Evolutionary conservation across 805 yeast species (phyloP).

Genomic region (Saccharomycopsis synnaedendra): DNA sequence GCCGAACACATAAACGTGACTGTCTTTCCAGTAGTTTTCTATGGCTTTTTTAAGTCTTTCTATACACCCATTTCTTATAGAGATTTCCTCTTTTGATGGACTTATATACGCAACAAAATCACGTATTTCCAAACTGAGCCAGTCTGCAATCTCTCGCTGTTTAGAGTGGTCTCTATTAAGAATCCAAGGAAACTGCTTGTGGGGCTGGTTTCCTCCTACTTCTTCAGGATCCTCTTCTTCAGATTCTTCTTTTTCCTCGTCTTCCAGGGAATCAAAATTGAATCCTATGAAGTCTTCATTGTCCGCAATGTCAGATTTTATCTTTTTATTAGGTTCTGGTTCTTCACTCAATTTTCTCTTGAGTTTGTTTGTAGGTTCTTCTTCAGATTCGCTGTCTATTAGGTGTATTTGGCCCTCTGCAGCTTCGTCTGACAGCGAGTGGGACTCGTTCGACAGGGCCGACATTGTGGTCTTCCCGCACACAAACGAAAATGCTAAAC

Average conservation of each 20-base stretch:
- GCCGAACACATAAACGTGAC: constrained; percentile 81
- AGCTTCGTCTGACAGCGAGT: no score
- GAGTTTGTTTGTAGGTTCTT: not conserved
- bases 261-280: constrained; percentile 22
- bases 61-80: constrained; percentile 55
- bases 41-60: constrained; percentile 42
- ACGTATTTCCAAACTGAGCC: constrained; percentile 77
- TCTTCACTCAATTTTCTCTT: not conserved
- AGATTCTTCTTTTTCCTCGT: constrained; percentile 17
- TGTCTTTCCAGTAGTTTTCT: constrained; percentile 58
- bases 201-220: constrained; percentile 4
- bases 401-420: no score
- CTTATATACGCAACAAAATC: constrained; percentile 81
- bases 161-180: constrained; percentile 65
- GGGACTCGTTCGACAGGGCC: no score
- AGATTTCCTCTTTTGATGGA: constrained; percentile 68
- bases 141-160: constrained; percentile 70
- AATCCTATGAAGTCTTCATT: constrained; percentile 34
- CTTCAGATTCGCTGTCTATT: not conserved
- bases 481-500: no score
- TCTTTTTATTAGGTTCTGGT: not conserved
- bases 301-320: constrained; percentile 23
- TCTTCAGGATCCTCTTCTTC: constrained; percentile 20
- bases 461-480: no score
- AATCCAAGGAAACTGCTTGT: constrained; percentile 50